Base-by-base conservation (phyloP, 108 stramenopile genomes). In the Cyclotella distinguenda region DNA sequence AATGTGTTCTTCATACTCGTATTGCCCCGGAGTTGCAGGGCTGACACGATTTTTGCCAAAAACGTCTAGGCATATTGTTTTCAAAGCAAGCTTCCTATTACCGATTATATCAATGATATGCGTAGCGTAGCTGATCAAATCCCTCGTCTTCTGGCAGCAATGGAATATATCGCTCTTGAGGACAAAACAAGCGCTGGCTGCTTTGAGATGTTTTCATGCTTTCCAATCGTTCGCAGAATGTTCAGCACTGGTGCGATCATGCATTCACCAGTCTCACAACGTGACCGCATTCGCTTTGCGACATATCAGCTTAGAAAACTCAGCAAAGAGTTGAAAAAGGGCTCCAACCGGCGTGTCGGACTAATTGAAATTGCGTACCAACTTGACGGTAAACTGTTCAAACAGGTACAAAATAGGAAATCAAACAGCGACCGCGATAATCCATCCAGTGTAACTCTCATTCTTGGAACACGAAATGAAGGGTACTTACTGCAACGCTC, bases 41-140 rank as follows among this genome's bases (percentile, higher is more conserved):
- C 5, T 1, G 16, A 5, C 40, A 16, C 13, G n/a, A 42, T 5
- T 42, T 4, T 5, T 5, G 13, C 13, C 16, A 13, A 5, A 42
- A 16, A 42, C 16, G 2, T 42, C 40, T 42, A 52, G 63, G 96
- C 97, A 5, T 84, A 86, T 77, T 74, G 97, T 18, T 79, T 81
- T 42, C 78, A 82, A 33, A 69, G 73, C n/a, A 74, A 83, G 33
- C 86, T 97, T 65, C 99, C 99, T 4, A 97, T 99, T 38, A 88
- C 86, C 52, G 98, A 99, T 70, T 99, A 97, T 70, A 82, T 95
- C 57, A 98, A 96, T 62, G 99, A 99, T 74, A 93, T 95, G 27
- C 86, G 84, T 69, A 82, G 86, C 23, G 97, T 98, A 27, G 74
- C 98, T 54, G 99, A 99, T 56, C 97, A 97, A 65, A 65, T 96